These are phyloP conservation scores for Patellifolia procumbens DNA, from an alignment of 179 eudicot genomes.

Conservation along the genomic window DNA sequence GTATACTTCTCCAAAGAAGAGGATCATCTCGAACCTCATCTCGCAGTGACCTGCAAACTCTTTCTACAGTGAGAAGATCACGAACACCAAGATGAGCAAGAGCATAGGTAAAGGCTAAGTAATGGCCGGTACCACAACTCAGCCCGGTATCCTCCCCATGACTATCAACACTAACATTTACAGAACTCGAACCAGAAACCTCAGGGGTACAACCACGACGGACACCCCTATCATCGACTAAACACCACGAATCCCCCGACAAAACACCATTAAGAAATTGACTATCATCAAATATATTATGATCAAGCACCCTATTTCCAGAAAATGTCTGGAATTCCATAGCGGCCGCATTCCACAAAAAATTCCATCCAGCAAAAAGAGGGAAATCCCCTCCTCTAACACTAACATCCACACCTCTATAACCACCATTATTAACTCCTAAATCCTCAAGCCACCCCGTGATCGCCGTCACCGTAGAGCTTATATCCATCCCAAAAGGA, in stretches of 20 bases:
- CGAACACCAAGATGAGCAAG: conserved; percentile 62
- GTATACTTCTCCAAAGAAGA: conserved; percentile 67
- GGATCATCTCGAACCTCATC: conserved; percentile 57
- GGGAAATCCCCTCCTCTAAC: conserved; percentile 38
- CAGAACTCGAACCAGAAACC: neutral
- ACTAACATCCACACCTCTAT: conserved; percentile 30
- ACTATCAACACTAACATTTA: neutral
- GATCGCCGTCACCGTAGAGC: conserved; percentile 67
- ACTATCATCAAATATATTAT: conserved; percentile 34
- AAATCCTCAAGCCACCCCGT: conserved; percentile 76
- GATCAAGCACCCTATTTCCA: conserved; percentile 22
- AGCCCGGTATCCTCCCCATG: neutral
- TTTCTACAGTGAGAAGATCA: conserved; percentile 71
- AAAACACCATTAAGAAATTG: conserved; percentile 16
- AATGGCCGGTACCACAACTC: conserved; percentile 33
- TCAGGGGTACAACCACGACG: neutral
- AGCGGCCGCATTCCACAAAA: conserved; percentile 51
- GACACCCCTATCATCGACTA: conserved; percentile 21
- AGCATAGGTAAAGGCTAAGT: conserved; percentile 58
- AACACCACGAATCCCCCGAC: conserved; percentile 19
- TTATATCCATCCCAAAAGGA: conserved; percentile 89
- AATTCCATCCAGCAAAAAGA: conserved; percentile 48
- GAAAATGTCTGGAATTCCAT: conserved; percentile 48
- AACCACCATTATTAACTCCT: conserved; percentile 53
- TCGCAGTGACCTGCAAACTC: conserved; percentile 68